Conservation (phyloP, 1,284 basidiomycete genomes). For the Porogramme epimiltina region DNA sequence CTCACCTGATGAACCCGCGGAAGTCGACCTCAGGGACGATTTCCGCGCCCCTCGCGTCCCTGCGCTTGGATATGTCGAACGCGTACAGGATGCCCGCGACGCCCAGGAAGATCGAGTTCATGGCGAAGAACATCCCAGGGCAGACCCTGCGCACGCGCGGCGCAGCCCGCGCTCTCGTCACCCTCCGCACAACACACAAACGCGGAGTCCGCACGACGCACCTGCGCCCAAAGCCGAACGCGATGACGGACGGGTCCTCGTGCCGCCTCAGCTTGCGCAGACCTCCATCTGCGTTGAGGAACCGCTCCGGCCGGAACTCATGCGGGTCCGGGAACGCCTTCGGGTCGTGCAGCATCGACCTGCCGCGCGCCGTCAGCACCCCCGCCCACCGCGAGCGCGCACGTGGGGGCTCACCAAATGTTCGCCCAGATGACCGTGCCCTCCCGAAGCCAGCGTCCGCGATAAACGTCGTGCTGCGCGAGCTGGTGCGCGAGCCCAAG, state of each 20-base stretch:
- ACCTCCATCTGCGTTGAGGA: conserved; percentile 17
- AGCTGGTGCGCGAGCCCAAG: conserved; percentile 32
- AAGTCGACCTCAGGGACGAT: conserved; percentile 35
- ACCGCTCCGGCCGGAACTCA: conserved; percentile 29
- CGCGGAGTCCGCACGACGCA: conserved; percentile 1
- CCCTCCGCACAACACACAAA: no score
- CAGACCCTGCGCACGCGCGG: conserved; percentile 26
- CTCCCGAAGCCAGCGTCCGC: conserved; percentile 25
- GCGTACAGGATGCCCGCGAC: conserved; percentile 32
- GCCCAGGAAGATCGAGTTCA: conserved; percentile 35
- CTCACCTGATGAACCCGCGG: conserved; percentile 31
- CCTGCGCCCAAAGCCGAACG: conserved; percentile 32
- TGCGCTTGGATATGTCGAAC: conserved; percentile 32
- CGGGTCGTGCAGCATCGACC: conserved; percentile 34
- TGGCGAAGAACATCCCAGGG: conserved; percentile 36
- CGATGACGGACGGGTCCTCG: conserved; percentile 23
- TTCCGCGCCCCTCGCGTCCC: conserved; percentile 29
- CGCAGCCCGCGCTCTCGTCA: no score
- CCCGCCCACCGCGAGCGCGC: not conserved
- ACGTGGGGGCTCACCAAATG: conserved; percentile 29
- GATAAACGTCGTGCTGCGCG: conserved; percentile 32
- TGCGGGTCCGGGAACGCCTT: conserved; percentile 25
- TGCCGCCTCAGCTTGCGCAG: conserved; percentile 17
- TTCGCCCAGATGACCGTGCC: conserved; percentile 38
- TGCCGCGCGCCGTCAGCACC: conserved; percentile 1